Evolutionary conservation across 2,329 filamentous ascomycete genomes (phyloP).

Genomic region (Pseudocercospora musae): DNA sequence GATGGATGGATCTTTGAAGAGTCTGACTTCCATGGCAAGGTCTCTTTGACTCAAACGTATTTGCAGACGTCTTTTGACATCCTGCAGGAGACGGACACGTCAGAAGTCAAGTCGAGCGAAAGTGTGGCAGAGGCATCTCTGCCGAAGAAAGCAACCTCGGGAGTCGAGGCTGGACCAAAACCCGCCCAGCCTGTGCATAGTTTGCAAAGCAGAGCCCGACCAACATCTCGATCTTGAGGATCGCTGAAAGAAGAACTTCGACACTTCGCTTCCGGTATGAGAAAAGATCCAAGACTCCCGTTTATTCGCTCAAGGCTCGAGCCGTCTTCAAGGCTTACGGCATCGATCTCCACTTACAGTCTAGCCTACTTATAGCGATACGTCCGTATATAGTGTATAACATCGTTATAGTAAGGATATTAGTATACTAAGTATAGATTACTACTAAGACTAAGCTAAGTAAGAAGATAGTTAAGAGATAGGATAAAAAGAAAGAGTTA

Average conservation of each 20-base stretch:
- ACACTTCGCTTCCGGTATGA: neutral
- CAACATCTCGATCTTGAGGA: neutral
- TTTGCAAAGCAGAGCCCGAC: neutral
- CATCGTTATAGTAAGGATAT: no score
- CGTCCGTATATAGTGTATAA: no score
- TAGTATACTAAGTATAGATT: no score
- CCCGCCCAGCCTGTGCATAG: neutral
- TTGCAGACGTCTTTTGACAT: neutral
- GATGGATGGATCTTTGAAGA: constrained; percentile 38
- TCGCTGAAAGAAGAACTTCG: neutral
- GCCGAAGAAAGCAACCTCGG: neutral
- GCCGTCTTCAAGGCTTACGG: neutral
- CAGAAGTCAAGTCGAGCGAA: constrained; percentile 6
- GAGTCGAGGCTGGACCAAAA: neutral
- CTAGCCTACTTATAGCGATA: no score
- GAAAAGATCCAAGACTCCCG: neutral
- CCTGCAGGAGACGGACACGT: constrained; percentile 14
- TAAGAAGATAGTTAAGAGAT: no score
- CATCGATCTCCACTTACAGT: neutral
- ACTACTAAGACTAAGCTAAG: no score
- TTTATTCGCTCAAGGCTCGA: neutral
- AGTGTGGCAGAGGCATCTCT: neutral
- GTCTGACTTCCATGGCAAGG: constrained; percentile 45
- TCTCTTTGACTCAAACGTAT: neutral
- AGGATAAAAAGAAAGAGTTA: no score